Conservation (phyloP, 2,329 filamentous ascomycete genomes). For the Graphilbum ipis-grandicollis region DNA sequence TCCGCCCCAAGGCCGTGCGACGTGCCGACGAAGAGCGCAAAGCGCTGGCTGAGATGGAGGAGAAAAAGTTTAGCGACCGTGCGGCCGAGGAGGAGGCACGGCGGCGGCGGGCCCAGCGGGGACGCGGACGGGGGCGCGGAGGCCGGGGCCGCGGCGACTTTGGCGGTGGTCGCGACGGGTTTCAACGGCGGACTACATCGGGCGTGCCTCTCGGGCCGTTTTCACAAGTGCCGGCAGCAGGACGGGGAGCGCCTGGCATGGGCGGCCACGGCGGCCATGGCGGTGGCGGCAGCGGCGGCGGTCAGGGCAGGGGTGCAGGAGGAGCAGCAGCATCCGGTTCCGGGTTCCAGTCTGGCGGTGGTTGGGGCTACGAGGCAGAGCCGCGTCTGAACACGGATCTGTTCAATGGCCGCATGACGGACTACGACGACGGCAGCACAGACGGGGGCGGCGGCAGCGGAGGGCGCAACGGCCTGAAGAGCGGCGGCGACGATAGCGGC, state of each 20-base stretch:
- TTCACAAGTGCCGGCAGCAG: slow-evolving; percentile 15
- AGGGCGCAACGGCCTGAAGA: no score
- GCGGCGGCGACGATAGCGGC: background rate
- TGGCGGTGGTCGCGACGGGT: slow-evolving; percentile 10
- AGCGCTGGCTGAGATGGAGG: slow-evolving; percentile 18
- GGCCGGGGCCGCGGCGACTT: slow-evolving; percentile 12
- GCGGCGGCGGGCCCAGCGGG: slow-evolving; percentile 10
- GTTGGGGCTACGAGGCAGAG: slow-evolving; percentile 21
- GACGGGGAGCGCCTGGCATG: no score
- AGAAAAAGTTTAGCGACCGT: slow-evolving; percentile 13
- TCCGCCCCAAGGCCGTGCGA: slow-evolving; percentile 17
- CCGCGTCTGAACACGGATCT: slow-evolving; percentile 38
- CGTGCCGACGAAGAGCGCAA: slow-evolving; percentile 18
- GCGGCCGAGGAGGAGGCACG: slow-evolving; percentile 15
- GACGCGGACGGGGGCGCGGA: slow-evolving; percentile 13
- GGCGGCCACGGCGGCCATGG: no score
- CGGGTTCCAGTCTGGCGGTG: background rate
- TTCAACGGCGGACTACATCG: slow-evolving; percentile 14
- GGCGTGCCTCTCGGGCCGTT: slow-evolving; percentile 19
- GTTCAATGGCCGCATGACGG: slow-evolving; percentile 24
- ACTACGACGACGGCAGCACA: slow-evolving; percentile 19
- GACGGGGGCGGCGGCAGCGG: slow-evolving; percentile 15
- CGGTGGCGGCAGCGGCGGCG: slow-evolving; percentile 11
- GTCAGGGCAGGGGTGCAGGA: slow-evolving; percentile 6
- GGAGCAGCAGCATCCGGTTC: background rate